Evolutionary conservation across 1,139 yeast species (phyloP), one percentile per base, ranked within the genome.

Genomic region (Meyerozyma athensensis): DNA sequence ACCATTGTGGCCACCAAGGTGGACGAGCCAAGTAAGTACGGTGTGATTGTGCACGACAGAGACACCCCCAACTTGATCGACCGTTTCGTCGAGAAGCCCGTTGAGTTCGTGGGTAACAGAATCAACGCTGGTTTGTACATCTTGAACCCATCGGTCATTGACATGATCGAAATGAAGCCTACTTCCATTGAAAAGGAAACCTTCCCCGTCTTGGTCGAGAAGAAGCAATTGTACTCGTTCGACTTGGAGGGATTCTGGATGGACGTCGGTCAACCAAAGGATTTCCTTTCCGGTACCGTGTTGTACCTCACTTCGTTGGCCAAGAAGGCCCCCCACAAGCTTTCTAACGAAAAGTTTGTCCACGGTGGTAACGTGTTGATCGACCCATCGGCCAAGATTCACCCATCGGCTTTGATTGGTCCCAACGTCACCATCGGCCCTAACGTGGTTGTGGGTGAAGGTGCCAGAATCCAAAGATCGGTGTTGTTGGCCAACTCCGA

Each of bases 261-360:
- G 98, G 99, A 94, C 67, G 97, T 94, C 54, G 99, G 99, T 66
- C 99, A 94, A 76, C 99, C 99, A 77, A 92, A 92, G 80, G 99
- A 94, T 71, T 94, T 89, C 81, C 74, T 94, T 55, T 82, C 96
- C 44, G 99, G 99, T 65, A 87, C 97, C 58, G 82, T 89, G 54
- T 77, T 92, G 50, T 94, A 90, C 78, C 77, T 94, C 65, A 78
- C 86, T 60, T 83, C 97, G 42, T 72, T 89, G 59, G 67, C 94
- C 54, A 85, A 84, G 77, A 86, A 83, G 70, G 61, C 70, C 53
- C 86, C 97, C 49, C 78, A 77, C 56, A 65, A 71, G 54, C 80
- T 94, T 58, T 75, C 80, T 50, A 63, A 68, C 42, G 87, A 79
- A 63, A 74, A 77, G 42, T 85, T 66, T 61, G 85, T 89, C 55